Evolutionary conservation across 2,329 filamentous ascomycete species (phyloP), one percentile per base, ranked within the genome.

Genomic region (Arthroderma sp.): DNA sequence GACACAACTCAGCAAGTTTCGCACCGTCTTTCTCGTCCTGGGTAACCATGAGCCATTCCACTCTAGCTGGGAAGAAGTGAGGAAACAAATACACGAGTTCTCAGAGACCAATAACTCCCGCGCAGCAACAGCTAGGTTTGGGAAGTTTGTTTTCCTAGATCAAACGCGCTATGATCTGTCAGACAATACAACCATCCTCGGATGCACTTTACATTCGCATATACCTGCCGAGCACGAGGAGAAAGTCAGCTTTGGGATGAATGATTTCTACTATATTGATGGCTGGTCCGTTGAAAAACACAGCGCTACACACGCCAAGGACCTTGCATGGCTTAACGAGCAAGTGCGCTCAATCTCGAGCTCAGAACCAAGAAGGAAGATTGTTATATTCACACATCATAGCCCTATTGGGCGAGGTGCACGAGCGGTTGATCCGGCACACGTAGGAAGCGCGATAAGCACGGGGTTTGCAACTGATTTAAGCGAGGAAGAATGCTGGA

Each of bases 31-130:
- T 36, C 63, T 76, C 29, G 61, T 78, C 0, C 55, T 69, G 0
- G 74, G 75, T 0, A 79, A 79, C 50, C 74, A 79, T 52, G 75
- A 80, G 52, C 62, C 73, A 0, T 77, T 72, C 49, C 53, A 58
- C 29, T 56, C 55, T 33, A 58, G 42, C 38, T 63, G 60, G 58
- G 11, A 29, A 2, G 49, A 54, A 2, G 55, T 50, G 5, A 55
- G 51, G 32, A 44, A 47, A 6, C 47, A 46, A 11, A 29, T 63
- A 2, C 34, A 44, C 9, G 38, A 47, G n/a, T 61, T 64, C 42
- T 51, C 54, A 5, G 37, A 50, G 5, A 45, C 53, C 10, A 44
- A 60, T 7, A 40, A 45, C 6, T 29, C 54, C 40, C 45, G 47
- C 15, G 40, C 43, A 7, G 27, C 32, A 11, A 27, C 9, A 27